Base-by-base conservation (phyloP, 106 monocot species). In the Dioscorea alata region DNA sequence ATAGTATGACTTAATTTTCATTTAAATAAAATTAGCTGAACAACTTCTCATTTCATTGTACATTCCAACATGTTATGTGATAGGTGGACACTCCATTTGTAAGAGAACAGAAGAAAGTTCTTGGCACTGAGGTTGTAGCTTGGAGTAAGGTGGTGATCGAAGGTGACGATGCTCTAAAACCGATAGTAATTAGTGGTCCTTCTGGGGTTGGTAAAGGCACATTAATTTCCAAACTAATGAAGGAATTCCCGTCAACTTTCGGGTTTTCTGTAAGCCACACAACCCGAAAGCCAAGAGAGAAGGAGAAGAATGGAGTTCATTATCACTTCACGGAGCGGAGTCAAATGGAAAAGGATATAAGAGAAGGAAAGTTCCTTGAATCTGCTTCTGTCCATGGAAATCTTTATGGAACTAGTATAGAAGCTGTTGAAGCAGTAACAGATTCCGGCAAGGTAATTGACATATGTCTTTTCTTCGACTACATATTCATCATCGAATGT, bases 251-350 rank as follows among this genome's bases (percentile, higher is more conserved):
- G 14, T 85, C 87, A 49, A 87, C 73, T 4, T 97, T 90, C 70
- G 97, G 97, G 16, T 99, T 99, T 71, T 99, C 97, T 48, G 97
- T 99, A n/a, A 90, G 89, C 49, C 97, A 99, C 71, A 97, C 97
- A 13, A 97, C 97, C 32, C 78, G 97, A 52, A 77, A 71, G 73
- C 97, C 96, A 23, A 86, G 97, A 72, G 85, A 87, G 64, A 85
- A 83, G 49, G 97, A 97, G 54, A 35, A 73, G 13, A 76, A 91
- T 81, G 92, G 92, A 33, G 73, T 97, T 61, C 92, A 97, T 57
- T 97, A 97, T 33, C 92, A 97, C 69, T 97, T 97, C 67, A 85
- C 82, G 0, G 78, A 87, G 20, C 76, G 85, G 57, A 79, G 70
- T 59, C 34, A 53, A 13, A 99, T 99, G 86, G 92, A 99, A 83